Evolutionary conservation across 2,329 filamentous ascomycete genomes (phyloP).

Genomic region (Gyromitra esculenta): DNA sequence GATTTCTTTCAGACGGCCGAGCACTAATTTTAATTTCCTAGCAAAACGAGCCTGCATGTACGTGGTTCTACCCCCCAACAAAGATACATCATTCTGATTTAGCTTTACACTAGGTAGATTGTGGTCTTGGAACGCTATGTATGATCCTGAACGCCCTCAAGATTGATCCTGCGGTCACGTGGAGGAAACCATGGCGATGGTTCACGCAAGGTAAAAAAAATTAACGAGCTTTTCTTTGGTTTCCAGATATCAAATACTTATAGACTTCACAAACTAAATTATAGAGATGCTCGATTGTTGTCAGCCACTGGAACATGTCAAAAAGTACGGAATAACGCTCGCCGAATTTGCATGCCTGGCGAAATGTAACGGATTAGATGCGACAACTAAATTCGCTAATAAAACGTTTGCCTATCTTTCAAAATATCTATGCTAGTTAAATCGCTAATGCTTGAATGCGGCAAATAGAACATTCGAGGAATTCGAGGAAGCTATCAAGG

Average conservation of each 20-base stretch:
- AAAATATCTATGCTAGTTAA: background rate
- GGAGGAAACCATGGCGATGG: slow-evolving; percentile 54
- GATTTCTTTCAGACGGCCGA: background rate
- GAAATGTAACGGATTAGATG: slow-evolving; percentile 54
- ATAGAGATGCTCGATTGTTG: slow-evolving; percentile 55
- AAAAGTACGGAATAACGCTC: slow-evolving; percentile 53
- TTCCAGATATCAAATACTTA: background rate
- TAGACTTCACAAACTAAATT: slow-evolving; percentile 4
- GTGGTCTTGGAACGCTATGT: slow-evolving; percentile 54
- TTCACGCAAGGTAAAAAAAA: slow-evolving; percentile 46
- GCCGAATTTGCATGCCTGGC: slow-evolving; percentile 54
- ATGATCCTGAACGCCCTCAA: slow-evolving; percentile 56
- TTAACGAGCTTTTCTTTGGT: background rate
- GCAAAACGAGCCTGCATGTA: slow-evolving; percentile 55
- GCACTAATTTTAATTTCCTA: slow-evolving; percentile 6
- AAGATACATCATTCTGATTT: slow-evolving; percentile 11
- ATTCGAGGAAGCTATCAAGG: slow-evolving; percentile 51
- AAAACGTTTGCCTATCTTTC: slow-evolving; percentile 44
- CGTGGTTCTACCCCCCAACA: background rate
- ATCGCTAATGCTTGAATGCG: slow-evolving; percentile 19
- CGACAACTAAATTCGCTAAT: slow-evolving; percentile 52
- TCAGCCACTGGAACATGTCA: slow-evolving; percentile 52
- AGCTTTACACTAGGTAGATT: slow-evolving; percentile 42
- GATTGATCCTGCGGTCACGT: slow-evolving; percentile 53
- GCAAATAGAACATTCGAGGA: slow-evolving; percentile 47